Evolutionary conservation across 2,329 filamentous ascomycete genomes (phyloP).

Genomic region (Botrytis aclada): DNA sequence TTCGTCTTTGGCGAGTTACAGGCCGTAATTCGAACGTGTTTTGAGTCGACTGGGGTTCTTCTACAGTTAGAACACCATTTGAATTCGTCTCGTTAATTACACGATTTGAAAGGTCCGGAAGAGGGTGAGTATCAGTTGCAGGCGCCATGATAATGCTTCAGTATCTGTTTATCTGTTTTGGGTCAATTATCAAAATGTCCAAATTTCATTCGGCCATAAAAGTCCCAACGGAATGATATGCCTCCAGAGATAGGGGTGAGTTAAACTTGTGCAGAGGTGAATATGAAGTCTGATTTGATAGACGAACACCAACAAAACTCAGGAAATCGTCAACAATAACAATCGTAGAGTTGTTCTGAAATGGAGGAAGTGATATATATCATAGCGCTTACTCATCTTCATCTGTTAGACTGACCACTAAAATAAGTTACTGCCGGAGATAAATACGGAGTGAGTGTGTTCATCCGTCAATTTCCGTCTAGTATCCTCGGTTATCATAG

Average conservation of each 20-base stretch:
- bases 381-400: background rate
- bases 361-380: background rate
- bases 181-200: background rate
- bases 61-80: background rate
- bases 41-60: background rate
- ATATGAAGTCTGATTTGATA: background rate
- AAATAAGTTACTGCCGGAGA: background rate
- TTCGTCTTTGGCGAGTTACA: constrained; percentile 40
- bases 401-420: background rate
- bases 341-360: background rate
- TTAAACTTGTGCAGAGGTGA: background rate
- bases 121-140: constrained; percentile 14
- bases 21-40: constrained; percentile 42
- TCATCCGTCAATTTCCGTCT: background rate
- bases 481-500: background rate
- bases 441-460: background rate
- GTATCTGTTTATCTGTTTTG: no score
- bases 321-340: background rate
- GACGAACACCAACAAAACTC: background rate
- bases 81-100: constrained; percentile 23
- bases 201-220: background rate
- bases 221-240: background rate
- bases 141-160: background rate
- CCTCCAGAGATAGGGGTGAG: background rate
- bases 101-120: constrained; percentile 20